Evolutionary conservation across 1,284 basidiomycete genomes (phyloP).

Genomic region (Moniliella sp.): DNA sequence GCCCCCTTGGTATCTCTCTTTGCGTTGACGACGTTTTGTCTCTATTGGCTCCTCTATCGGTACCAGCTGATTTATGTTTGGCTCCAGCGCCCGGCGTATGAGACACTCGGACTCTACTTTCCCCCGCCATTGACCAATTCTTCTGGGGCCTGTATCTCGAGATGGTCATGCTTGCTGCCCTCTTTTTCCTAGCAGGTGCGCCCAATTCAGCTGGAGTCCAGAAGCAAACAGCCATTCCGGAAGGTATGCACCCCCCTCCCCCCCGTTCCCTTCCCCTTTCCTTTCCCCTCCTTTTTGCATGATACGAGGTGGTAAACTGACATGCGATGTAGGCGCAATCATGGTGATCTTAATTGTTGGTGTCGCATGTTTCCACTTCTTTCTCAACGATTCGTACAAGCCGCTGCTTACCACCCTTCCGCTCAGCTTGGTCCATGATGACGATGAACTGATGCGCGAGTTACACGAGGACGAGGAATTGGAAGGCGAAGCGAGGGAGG

Average conservation of each 20-base stretch:
- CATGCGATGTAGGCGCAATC: slow-evolving; percentile 40
- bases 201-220: slow-evolving; percentile 6
- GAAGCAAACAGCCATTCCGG: slow-evolving; percentile 15
- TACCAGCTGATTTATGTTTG: slow-evolving; percentile 39
- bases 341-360: slow-evolving; percentile 62
- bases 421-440: slow-evolving; percentile 9
- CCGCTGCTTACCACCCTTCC: slow-evolving; percentile 17
- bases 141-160: slow-evolving; percentile 49
- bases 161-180: slow-evolving; percentile 21
- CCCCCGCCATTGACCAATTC: slow-evolving; percentile 69
- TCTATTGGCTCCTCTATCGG: slow-evolving; percentile 53
- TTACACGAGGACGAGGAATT: not conserved
- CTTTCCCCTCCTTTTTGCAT: too few relatives aligned
- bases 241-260: slow-evolving; percentile 4
- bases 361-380: slow-evolving; percentile 43
- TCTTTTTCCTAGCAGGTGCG: slow-evolving; percentile 13
- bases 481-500: not conserved
- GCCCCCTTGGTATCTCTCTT: slow-evolving; percentile 84
- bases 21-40: slow-evolving; percentile 56
- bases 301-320: not conserved
- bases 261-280: too few relatives aligned
- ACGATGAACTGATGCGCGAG: not conserved
- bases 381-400: slow-evolving; percentile 30
- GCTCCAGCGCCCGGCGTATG: slow-evolving; percentile 49
- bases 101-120: slow-evolving; percentile 87